phyloP scores from a whole-genome alignment of 2,329 filamentous ascomycete genomes.

The Claviceps cyperi region DNA sequence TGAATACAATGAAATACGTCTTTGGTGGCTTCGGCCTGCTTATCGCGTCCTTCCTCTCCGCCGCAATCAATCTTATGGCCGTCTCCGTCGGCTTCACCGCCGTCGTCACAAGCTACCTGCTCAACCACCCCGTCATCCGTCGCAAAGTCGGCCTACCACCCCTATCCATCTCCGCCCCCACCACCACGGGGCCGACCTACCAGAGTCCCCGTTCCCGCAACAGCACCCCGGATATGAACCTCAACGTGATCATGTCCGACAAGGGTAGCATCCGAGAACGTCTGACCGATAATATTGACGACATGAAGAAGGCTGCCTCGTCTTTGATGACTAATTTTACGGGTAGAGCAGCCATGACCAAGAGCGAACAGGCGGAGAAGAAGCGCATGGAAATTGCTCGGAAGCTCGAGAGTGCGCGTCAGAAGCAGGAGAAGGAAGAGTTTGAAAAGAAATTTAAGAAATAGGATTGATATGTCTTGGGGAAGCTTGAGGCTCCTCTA shows the following conservation, averaged over 20 bases:
- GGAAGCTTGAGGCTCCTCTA: no score
- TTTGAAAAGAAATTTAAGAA: conserved; percentile 25
- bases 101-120: conserved; percentile 21
- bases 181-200: conserved; percentile 15
- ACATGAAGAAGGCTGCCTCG: conserved; percentile 21
- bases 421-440: conserved; percentile 22
- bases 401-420: conserved; percentile 21
- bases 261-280: conserved; percentile 12
- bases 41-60: conserved; percentile 31
- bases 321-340: no score
- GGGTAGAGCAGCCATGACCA: conserved; percentile 6
- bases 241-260: conserved; percentile 1
- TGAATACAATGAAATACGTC: conserved; percentile 28
- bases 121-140: conserved; percentile 26
- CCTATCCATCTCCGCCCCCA: conserved; percentile 11
- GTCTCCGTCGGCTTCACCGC: conserved; percentile 24
- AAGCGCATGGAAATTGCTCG: conserved; percentile 20
- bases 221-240: conserved; percentile 9
- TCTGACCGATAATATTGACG: conserved; percentile 18
- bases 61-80: conserved; percentile 34
- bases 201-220: conserved; percentile 18
- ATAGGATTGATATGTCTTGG: neutral
- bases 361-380: conserved; percentile 21
- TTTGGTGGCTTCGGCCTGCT: conserved; percentile 29
- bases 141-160: conserved; percentile 23